phyloP scores from a whole-genome alignment of 2,329 filamentous ascomycete genomes.

The Calonectria naviculata region DNA sequence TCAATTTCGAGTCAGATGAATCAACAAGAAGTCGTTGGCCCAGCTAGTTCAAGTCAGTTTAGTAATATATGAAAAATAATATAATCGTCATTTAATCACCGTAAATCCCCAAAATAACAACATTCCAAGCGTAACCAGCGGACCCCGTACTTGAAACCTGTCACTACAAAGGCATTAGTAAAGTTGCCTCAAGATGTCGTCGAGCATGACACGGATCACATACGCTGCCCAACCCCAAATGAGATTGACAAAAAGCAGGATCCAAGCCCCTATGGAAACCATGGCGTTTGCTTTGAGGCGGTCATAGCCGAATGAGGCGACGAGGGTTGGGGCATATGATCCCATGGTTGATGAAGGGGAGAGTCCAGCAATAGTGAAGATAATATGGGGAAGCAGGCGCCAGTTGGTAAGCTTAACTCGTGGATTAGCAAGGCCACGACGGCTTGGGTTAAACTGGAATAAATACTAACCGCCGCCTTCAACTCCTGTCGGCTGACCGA shows the following conservation, averaged over 20 bases:
- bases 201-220: too few species aligned
- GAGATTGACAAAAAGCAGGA: background rate
- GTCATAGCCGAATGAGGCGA: background rate
- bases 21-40: background rate
- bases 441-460: background rate
- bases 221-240: background rate
- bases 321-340: background rate
- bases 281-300: background rate
- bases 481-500: background rate
- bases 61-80: background rate
- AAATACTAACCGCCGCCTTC: background rate
- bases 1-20: background rate
- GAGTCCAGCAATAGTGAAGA: background rate
- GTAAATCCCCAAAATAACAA: background rate
- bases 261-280: background rate
- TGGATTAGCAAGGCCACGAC: background rate
- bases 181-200: too few species aligned
- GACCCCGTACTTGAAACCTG: background rate
- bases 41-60: background rate
- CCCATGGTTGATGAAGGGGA: background rate
- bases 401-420: background rate
- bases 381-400: background rate
- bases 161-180: background rate
- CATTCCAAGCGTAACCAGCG: background rate
- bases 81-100: background rate